Base-by-base conservation (phyloP, 2,329 filamentous ascomycete genomes). In the Ophiostoma sp. region DNA sequence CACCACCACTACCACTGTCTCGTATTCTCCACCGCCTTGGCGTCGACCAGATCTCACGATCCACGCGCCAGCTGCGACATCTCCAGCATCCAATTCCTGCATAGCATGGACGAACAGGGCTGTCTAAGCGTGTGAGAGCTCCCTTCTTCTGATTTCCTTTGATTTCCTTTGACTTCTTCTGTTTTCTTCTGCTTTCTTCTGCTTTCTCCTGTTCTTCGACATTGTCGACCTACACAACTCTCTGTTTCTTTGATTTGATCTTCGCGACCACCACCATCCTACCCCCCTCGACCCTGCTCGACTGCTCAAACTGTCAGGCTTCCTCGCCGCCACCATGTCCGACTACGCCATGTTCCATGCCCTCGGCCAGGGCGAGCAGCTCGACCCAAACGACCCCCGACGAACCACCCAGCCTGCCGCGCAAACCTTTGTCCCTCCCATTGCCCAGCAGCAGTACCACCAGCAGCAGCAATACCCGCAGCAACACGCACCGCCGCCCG, bases 391-490 rank as follows among this genome's bases (percentile, higher is more conserved):
- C 77, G 77, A 85, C 78, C 79, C 83, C 74, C 76, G 80, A 78
- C 75, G 79, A 72, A 78, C 78, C 67, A 77, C 75, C 72, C 83
- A 84, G 68, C 76, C 75, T 4, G 72, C 76, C 6, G 74, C 76
- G 64, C 76, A 75, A 11, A 73, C 76, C 73, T 88, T 88, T 76
- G 81, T 84, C 69, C 83, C 82, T 62, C 83, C 83, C 16, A 75
- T 84, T 67, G 82, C 83, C 49, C 79, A 81, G 65, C 81, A 84
- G 68, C 83, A 82, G 18, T 87, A 87, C 73, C 82, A 85, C 72
- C 83, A 84, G 72, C 65, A 68, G 44, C 67, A 68, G 62, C 69
- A 68, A 47, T 40, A 65, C 36, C 55, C 55, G 72, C 83, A 83
- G 72, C 55, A 66, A 9, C 66, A 40, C 55, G 4, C 47, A 75